Evolutionary conservation across 108 stramenopile genomes (phyloP).

Genomic region (Ochromonas danica): DNA sequence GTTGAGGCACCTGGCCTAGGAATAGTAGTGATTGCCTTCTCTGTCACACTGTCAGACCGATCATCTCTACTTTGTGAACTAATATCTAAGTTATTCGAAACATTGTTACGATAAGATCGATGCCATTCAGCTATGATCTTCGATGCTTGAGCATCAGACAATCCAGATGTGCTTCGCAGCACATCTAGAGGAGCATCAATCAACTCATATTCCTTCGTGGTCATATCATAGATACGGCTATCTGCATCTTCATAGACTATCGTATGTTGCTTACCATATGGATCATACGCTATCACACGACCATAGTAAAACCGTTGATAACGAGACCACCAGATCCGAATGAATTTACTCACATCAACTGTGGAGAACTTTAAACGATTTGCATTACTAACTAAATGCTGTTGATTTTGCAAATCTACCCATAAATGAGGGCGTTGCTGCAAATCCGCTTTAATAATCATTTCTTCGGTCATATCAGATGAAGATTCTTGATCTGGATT

Average conservation of each 20-base stretch:
- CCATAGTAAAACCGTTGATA: conserved; percentile 12
- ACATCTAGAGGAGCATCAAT: background rate
- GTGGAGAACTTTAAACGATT: background rate
- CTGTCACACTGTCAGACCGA: background rate
- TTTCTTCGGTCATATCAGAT: background rate
- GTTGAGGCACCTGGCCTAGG: background rate
- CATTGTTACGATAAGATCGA: background rate
- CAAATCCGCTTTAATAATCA: background rate
- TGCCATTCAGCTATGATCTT: conserved; percentile 18
- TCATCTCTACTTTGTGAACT: background rate
- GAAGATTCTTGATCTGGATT: background rate
- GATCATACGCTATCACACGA: background rate
- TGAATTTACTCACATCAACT: conserved; percentile 13
- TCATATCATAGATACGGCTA: background rate
- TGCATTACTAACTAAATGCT: background rate
- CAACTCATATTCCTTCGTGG: conserved; percentile 22
- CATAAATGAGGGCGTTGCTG: background rate
- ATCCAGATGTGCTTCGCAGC: no score
- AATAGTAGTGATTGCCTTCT: background rate
- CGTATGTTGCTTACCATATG: background rate
- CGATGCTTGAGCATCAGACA: background rate
- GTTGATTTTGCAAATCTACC: background rate
- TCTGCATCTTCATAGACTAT: conserved; percentile 32
- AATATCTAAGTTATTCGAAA: background rate
- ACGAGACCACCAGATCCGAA: conserved; percentile 34